Conservation (phyloP, 441 rosid genomes). For the Macaranga tanarius region DNA sequence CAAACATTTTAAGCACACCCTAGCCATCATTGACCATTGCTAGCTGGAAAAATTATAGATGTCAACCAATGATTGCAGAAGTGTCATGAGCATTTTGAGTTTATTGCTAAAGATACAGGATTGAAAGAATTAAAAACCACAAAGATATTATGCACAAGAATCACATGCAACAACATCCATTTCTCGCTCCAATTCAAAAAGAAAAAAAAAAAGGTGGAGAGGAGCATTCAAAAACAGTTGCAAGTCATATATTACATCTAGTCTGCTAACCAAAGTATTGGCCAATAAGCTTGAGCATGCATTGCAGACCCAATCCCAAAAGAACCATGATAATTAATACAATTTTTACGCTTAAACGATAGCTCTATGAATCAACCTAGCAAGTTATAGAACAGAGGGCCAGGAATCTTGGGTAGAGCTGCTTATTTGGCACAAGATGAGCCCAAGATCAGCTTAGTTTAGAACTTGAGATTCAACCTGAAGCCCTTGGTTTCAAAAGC, state of each 20-base stretch:
- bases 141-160: not conserved
- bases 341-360: not conserved
- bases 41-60: slow-evolving; percentile 1
- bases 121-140: not conserved
- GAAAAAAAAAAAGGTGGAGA: not conserved
- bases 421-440: not conserved
- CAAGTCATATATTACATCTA: not conserved
- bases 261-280: not conserved
- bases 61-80: slow-evolving; percentile 5
- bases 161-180: not conserved
- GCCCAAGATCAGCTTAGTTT: not conserved
- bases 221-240: not conserved
- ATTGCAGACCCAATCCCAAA: not conserved
- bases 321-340: not conserved
- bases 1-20: not conserved
- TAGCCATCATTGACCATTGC: slow-evolving; percentile 1
- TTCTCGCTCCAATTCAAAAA: not conserved
- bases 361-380: not conserved
- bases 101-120: not conserved
- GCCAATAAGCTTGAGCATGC: not conserved
- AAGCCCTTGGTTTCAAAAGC: not conserved
- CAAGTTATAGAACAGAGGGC: not conserved
- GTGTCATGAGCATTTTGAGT: no score
- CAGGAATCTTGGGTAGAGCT: not conserved
- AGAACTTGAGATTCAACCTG: not conserved